Base-by-base conservation (phyloP, 1,139 yeast genomes). In the Debaryomycetaceae sp. region DNA sequence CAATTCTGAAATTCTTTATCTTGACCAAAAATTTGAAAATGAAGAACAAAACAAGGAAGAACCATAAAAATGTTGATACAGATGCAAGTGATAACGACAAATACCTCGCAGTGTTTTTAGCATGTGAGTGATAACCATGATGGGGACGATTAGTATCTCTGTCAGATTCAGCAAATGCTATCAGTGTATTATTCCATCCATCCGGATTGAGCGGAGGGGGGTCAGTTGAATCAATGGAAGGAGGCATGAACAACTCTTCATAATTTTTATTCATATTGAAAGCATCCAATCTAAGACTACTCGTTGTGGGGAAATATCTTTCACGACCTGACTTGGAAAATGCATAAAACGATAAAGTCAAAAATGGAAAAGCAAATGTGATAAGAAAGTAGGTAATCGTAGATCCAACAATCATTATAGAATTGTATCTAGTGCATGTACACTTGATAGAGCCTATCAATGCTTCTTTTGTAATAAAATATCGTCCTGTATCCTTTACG, bases 311-410 rank as follows among this genome's bases (percentile, higher is more conserved):
- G 14, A 41, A 39, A 24, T 34, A 49, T 30, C 40, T 49, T 8
- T 47, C 33, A 19, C 46, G 46, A 7, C 43, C 55, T 6, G 65
- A 59, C 6, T 53, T 41, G 42, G 51, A 45, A 52, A 75, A 63
- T 49, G 73, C 56, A 44, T 59, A 73, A 2, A 68, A 50, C 0
- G 78, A 65, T 30, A 73, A 51, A 0, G 73, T 59, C 39, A 77
- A 56, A 38, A 76, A 71, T 2, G 83, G 82, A 35, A 67, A 59
- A 0, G 73, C 73, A 50, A 72, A 72, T 2, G 63, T 44, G 24
- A 55, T 48, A 46, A 74, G 52, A 41, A 67, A 68, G 28, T 63
- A 22, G 26, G 11, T 8, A 3, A 22, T 8, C 2, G 11, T 22
- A 3, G 11, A 8, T 22, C 26, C 26, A 22, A 22, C 26, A 8